phyloP scores from a whole-genome alignment of 208 protist genomes.

The Naegleria gruberi region DNA sequence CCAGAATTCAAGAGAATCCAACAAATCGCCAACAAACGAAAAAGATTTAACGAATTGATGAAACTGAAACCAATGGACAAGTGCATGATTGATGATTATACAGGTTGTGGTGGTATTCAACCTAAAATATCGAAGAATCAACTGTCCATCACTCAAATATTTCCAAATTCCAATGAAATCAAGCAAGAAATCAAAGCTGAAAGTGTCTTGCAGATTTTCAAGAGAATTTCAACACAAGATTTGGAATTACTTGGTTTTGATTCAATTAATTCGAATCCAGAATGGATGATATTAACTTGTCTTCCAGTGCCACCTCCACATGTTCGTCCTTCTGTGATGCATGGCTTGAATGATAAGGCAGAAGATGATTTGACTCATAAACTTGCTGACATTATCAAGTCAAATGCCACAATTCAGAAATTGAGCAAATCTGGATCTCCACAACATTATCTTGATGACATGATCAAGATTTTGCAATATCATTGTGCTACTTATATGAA shows the following conservation, averaged over 20 bases:
- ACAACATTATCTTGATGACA: conserved; percentile 69
- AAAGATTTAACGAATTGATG: neutral
- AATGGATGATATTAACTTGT: conserved; percentile 87
- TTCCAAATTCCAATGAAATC: neutral
- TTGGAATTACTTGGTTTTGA: conserved; percentile 62
- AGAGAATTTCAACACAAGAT: conserved; percentile 67
- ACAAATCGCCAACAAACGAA: neutral
- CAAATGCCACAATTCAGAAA: conserved; percentile 77
- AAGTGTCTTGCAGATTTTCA: conserved; percentile 53
- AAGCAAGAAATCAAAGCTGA: conserved; percentile 40
- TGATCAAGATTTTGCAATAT: conserved; percentile 83
- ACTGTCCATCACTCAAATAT: conserved; percentile 19
- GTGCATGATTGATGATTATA: neutral
- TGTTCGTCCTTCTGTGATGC: conserved; percentile 89
- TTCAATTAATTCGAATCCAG: conserved; percentile 57
- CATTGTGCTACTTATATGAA: conserved; percentile 92
- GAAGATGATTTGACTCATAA: conserved; percentile 97
- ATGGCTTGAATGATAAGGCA: conserved; percentile 60
- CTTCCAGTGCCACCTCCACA: conserved; percentile 92
- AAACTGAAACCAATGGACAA: neutral
- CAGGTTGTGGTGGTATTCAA: conserved; percentile 38
- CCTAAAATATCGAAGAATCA: conserved; percentile 41
- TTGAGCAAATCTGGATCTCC: conserved; percentile 68
- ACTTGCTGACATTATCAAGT: conserved; percentile 90
- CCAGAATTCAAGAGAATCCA: neutral